Base-by-base conservation (phyloP, 2,329 filamentous ascomycete species). In the Thelonectria discophora region DNA sequence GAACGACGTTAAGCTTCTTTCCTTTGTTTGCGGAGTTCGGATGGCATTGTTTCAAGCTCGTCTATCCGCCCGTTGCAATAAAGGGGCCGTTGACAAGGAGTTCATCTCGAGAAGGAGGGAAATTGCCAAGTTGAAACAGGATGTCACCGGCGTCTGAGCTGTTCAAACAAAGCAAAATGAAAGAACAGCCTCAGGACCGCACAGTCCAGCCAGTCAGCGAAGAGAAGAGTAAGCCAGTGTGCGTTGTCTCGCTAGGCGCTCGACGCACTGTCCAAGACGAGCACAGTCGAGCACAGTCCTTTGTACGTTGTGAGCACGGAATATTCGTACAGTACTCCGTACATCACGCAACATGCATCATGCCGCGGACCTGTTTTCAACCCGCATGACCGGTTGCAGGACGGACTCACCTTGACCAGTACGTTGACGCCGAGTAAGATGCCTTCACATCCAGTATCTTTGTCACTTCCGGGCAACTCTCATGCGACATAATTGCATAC, bases 1-100 rank as follows among this genome's bases (percentile, higher is more conserved):
- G 46, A 45, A 46, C 18, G 37, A 50, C 54, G 43, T 37, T 57
- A 57, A 57, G 46, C 34, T 57, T 57, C 46, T 52, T 55, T 30
- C n/a, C 6, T 50, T 49, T 55, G 46, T 40, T 47, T 40, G 47
- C 27, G 58, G 58, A 55, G 30, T 39, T 50, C 21, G 32, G 40
- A 8, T 27, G n/a, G 17, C n/a, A 49, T 30, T 42, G 53, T 60
- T 60, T 56, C 52, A 56, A 48, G n/a, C 18, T n/a, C 12, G 17
- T 52, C 20, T 20, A 47, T 24, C 20, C 34, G 34, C 27, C 27
- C 27, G 27, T 30, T 10, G 27, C 15, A 37, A 37, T 37, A 37
- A 37, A 37, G 15, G 34, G 34, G 34, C 34, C 34, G 15, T 30
- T 30, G 34, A 37, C 34, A 37, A 37, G 34, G 34, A 37, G 43